These are phyloP conservation scores for Ophiocordyceps unilateralis DNA, from an alignment of 2,329 filamentous ascomycete genomes.

Conservation along the genomic window DNA sequence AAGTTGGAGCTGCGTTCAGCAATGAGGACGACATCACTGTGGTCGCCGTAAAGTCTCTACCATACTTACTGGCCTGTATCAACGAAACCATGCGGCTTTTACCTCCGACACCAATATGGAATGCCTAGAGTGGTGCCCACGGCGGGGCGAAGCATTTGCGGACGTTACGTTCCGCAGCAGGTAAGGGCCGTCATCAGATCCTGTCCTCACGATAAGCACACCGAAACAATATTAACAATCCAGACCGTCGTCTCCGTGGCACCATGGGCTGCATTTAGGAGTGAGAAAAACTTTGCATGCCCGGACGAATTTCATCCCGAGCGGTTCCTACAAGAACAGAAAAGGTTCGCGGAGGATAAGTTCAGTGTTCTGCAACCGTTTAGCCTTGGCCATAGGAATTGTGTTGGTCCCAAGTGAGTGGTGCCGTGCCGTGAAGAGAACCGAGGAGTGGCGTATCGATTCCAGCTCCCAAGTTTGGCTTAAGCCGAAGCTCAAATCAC, in stretches of 20 bases:
- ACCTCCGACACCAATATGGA: constrained; percentile 8
- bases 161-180: not conserved
- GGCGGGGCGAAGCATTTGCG: not conserved
- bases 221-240: not conserved
- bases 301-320: constrained; percentile 27
- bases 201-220: not conserved
- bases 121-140: constrained; percentile 2
- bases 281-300: constrained; percentile 22
- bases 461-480: constrained; percentile 5
- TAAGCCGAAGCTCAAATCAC: not conserved
- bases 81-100: constrained; percentile 23
- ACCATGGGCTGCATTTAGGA: constrained; percentile 14
- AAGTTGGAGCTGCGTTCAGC: constrained; percentile 8
- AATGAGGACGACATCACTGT: constrained; percentile 3
- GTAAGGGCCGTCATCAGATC: not conserved
- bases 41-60: constrained; percentile 2
- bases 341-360: constrained; percentile 21
- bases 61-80: constrained; percentile 17
- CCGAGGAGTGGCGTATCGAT: not conserved
- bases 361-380: constrained; percentile 27
- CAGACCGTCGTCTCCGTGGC: not conserved
- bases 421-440: not conserved
- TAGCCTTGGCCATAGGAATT: constrained; percentile 27
- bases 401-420: constrained; percentile 26
- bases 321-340: constrained; percentile 18